phyloP scores from a whole-genome alignment of 176 grass and related monocot species.

The Triticum timopheevii region DNA sequence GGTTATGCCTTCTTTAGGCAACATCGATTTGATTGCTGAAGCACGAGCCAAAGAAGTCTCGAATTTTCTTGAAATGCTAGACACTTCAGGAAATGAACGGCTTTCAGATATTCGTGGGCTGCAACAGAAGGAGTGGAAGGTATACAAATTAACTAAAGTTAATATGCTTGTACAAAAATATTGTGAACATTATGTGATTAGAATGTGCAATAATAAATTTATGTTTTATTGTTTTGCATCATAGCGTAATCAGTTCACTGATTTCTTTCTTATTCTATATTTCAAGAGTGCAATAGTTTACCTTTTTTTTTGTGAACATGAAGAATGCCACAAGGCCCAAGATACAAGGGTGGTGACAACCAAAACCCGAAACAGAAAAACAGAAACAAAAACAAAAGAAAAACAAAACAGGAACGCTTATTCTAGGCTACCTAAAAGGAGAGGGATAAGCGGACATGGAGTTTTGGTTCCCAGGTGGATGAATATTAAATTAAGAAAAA shows the following conservation, averaged over 20 bases:
- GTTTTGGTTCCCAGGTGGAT: neutral
- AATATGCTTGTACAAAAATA: neutral
- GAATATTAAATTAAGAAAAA: neutral
- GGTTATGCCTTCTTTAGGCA: constrained; percentile 36
- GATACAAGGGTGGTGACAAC: neutral
- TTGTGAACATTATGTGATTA: neutral
- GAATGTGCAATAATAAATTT: neutral
- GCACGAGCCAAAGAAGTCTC: constrained; percentile 65
- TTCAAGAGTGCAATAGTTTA: neutral
- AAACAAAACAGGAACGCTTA: neutral
- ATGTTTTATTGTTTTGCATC: neutral
- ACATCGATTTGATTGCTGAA: constrained; percentile 61
- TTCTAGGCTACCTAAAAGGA: neutral
- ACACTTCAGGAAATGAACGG: constrained; percentile 57
- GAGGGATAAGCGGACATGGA: neutral
- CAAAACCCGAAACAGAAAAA: neutral
- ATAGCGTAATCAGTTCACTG: neutral
- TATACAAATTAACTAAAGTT: constrained; percentile 7
- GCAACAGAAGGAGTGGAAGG: constrained; percentile 87
- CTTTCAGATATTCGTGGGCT: constrained; percentile 30
- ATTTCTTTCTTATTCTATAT: neutral
- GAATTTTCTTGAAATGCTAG: constrained; percentile 83
- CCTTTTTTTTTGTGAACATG: neutral
- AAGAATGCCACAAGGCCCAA: neutral
- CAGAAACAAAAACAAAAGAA: neutral